A percentile compares a stretch with the other conserved stretches of the same genome.
These are phyloP conservation scores for Phtheirospermum japonicum DNA, from an alignment of 257 asterid species.

Conservation along the genomic window DNA sequence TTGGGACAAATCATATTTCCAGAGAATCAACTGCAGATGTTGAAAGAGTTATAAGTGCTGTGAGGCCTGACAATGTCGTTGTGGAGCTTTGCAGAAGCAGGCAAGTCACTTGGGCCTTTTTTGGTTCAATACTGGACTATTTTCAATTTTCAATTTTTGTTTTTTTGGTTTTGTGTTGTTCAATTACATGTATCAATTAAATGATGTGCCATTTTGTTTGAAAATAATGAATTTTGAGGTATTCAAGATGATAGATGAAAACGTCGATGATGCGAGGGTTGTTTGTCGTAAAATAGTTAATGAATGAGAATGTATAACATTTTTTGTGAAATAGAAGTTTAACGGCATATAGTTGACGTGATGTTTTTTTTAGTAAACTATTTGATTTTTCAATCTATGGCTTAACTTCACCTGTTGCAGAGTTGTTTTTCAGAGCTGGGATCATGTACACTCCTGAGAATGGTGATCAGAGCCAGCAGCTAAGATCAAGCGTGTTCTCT, in stretches of 20 bases:
- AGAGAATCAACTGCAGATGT: slow-evolving; percentile 55
- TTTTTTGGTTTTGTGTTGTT: not conserved
- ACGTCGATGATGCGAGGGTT: too few species aligned
- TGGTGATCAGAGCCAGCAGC: slow-evolving; percentile 41
- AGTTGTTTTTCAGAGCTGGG: slow-evolving; percentile 84
- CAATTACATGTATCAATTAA: not conserved
- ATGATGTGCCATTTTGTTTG: too few species aligned
- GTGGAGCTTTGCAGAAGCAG: slow-evolving; percentile 97
- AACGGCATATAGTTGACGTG: not conserved
- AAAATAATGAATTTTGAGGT: too few species aligned
- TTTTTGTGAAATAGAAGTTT: not conserved
- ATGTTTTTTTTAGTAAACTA: not conserved
- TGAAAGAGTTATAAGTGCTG: slow-evolving; percentile 62
- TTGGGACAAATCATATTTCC: slow-evolving; percentile 80
- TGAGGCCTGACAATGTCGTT: slow-evolving; percentile 79
- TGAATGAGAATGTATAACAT: not conserved
- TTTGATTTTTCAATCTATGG: slow-evolving; percentile 40
- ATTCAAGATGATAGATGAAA: too few species aligned
- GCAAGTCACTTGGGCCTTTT: slow-evolving; percentile 41
- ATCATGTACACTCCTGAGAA: slow-evolving; percentile 76
- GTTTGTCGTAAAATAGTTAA: not conserved
- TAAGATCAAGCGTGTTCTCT: slow-evolving; percentile 75
- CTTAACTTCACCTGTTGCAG: slow-evolving; percentile 65
- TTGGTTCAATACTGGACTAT: not conserved
- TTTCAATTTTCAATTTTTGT: not conserved